Conservation (phyloP, 2,329 filamentous ascomycete genomes). For the Aspergillus sp. region DNA sequence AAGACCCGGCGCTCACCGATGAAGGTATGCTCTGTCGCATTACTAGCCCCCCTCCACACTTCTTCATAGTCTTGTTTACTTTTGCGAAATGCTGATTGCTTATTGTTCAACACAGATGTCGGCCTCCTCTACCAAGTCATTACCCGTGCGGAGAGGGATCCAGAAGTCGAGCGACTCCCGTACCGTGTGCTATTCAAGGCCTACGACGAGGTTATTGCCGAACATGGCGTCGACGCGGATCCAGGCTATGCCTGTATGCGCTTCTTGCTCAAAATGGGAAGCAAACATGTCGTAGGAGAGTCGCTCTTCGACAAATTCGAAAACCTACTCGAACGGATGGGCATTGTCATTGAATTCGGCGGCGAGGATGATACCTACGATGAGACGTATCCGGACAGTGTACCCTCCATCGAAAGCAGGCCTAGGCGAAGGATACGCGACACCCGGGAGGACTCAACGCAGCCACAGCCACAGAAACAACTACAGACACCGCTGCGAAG, state of each 20-base stretch:
- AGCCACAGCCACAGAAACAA: conserved; percentile 8
- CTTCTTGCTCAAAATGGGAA: conserved; percentile 77
- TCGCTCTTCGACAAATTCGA: conserved; percentile 71
- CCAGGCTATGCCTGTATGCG: conserved; percentile 74
- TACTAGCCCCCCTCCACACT: background rate
- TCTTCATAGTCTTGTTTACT: background rate
- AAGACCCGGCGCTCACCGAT: conserved; percentile 57
- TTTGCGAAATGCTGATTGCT: background rate
- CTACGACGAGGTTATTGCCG: conserved; percentile 74
- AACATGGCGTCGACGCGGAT: conserved; percentile 69
- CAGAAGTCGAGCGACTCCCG: conserved; percentile 65
- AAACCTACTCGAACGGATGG: conserved; percentile 66
- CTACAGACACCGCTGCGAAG: conserved; percentile 37
- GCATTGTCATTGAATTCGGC: conserved; percentile 69
- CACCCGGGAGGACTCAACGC: conserved; percentile 28
- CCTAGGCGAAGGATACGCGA: conserved; percentile 23
- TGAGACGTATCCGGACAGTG: conserved; percentile 29
- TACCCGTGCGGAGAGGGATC: conserved; percentile 66
- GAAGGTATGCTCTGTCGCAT: conserved; percentile 51
- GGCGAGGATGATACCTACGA: conserved; percentile 47
- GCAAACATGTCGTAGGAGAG: conserved; percentile 55
- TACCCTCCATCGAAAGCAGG: conserved; percentile 27
- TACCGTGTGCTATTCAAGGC: conserved; percentile 79
- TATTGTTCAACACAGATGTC: conserved; percentile 63
- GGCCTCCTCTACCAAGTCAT: conserved; percentile 76